A percentile compares a stretch with the other conserved stretches of the same genome.
Conservation (phyloP, 805 yeast species). For the Candida boidinii region DNA sequence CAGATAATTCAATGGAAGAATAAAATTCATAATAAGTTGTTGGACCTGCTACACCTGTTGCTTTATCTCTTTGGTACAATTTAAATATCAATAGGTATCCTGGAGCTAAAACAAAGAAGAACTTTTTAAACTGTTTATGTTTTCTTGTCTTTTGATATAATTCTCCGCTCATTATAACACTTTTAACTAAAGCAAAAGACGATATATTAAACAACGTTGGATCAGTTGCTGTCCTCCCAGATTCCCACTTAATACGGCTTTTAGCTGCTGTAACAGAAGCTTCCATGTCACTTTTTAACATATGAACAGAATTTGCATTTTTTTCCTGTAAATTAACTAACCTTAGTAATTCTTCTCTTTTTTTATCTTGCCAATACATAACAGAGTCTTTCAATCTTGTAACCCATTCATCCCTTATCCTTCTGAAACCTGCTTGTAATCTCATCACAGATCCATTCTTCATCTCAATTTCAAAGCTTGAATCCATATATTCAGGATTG, state of each 20-base stretch:
- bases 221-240: slow-evolving; percentile 44
- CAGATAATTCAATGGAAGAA: slow-evolving; percentile 51
- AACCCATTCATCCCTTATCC: slow-evolving; percentile 60
- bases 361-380: slow-evolving; percentile 52
- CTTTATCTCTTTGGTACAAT: slow-evolving; percentile 35
- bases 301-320: no score
- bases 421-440: slow-evolving; percentile 46
- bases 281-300: slow-evolving; percentile 35
- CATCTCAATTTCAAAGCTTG: slow-evolving; percentile 45
- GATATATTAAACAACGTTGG: slow-evolving; percentile 46
- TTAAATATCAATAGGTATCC: slow-evolving; percentile 57
- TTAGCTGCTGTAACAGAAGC: slow-evolving; percentile 46
- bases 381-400: slow-evolving; percentile 32
- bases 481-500: slow-evolving; percentile 26
- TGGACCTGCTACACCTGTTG: slow-evolving; percentile 35
- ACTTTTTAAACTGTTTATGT: slow-evolving; percentile 56
- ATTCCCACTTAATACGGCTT: slow-evolving; percentile 39
- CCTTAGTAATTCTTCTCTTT: slow-evolving; percentile 29
- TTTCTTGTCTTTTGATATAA: slow-evolving; percentile 64
- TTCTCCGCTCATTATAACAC: slow-evolving; percentile 55
- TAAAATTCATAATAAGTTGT: slow-evolving; percentile 41
- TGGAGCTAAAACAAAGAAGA: slow-evolving; percentile 59
- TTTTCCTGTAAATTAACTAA: slow-evolving; percentile 27
- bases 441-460: slow-evolving; percentile 35
- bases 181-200: slow-evolving; percentile 47